Evolutionary conservation across 768 basidiomycete species (phyloP), one percentile per base, ranked within the genome.

Genomic region (Kwoniella sp.): DNA sequence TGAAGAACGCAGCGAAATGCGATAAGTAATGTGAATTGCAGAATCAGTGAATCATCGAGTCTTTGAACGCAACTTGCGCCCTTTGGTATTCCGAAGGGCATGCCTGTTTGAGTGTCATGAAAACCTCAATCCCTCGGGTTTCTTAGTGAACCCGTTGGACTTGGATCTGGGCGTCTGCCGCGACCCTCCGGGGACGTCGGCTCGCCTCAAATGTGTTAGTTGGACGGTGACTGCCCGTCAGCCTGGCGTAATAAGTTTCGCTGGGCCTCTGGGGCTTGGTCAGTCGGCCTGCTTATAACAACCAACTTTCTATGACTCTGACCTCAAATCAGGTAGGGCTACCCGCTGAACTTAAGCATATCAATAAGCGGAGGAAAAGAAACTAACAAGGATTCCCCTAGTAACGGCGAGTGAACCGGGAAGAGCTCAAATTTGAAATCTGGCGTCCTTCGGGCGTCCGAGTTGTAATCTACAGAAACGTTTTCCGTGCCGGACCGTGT

Each of bases 341-440:
- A 88, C 88, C 87, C 85, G 84, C 87, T 87, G 86, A 88, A 88
- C 86, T 88, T 88, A 88, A 88, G 88, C 87, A 88, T 88, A 88
- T 88, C 86, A 88, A 87, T 88, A 88, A 88, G 88, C 85, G 85
- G 87, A 88, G 88, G 88, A 88, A 88, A 89, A 89, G 88, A 88
- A 89, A 89, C 87, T 88, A 88, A 88, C 88, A 85, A 87, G 87
- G 88, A 88, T 88, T 88, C 86, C 87, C 86, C 84, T 86, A 88
- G 88, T 88, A 88, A 86, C 88, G 86, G 87, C 86, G 85, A 88
- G 88, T 87, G 88, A 88, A 88, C 85, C 82, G 85, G 87, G 86
- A 88, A 85, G 82, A 87, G 86, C 87, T 88, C 87, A 88, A 88
- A 87, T 87, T 88, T 87, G 82, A 84, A 88, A 88, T 87, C 87